These are phyloP conservation scores for Schrenkiella parvula DNA, from an alignment of 345 rosid genomes.

Conservation along the genomic window DNA sequence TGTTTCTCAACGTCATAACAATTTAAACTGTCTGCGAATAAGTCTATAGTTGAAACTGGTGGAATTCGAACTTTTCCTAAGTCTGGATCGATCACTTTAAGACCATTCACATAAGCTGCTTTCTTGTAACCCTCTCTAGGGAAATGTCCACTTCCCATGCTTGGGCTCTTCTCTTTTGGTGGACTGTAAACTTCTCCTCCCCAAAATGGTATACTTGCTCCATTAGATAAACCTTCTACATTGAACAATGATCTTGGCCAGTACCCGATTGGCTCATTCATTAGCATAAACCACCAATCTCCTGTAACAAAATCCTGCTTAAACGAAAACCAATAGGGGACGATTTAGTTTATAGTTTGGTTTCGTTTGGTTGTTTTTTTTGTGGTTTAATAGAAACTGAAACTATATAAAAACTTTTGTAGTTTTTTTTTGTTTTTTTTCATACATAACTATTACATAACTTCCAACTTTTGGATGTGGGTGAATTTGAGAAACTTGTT, in stretches of 20 bases:
- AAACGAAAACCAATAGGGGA: not conserved
- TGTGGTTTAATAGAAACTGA: not conserved
- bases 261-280: not conserved
- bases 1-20: not conserved
- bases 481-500: not conserved
- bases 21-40: not conserved
- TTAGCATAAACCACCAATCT: constrained; percentile 12
- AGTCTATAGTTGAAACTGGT: not conserved
- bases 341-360: not conserved
- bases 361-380: too few relatives aligned
- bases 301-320: constrained; percentile 2
- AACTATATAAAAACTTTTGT: not conserved
- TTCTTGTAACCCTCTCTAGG: constrained; percentile 1
- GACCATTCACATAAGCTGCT: constrained; percentile 4
- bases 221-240: not conserved
- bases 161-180: not conserved
- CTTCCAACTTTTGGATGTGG: not conserved
- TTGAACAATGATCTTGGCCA: constrained; percentile 22
- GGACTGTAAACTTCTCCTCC: constrained; percentile 19
- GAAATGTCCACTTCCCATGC: constrained; percentile 22
- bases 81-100: not conserved
- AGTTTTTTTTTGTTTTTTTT: not conserved
- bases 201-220: not conserved
- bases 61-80: not conserved
- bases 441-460: not conserved